Percentiles rank a stretch among this genome's conserved stretches.
phyloP scores from a whole-genome alignment of 169 alveolate species.

The Toxoplasma gondii region DNA sequence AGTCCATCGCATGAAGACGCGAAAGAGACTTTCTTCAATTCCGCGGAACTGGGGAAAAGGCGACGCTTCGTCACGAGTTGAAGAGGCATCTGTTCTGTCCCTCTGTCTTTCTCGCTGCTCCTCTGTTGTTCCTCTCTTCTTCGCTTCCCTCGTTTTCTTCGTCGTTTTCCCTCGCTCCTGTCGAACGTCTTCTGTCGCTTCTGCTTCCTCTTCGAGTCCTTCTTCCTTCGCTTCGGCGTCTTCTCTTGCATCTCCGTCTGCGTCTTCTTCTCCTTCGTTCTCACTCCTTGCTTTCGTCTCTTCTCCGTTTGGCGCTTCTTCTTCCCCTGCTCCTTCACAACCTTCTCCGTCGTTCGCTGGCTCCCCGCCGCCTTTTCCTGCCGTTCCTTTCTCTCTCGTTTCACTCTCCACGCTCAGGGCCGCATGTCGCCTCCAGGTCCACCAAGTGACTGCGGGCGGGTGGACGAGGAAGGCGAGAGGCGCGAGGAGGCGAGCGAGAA shows the following conservation, averaged over 20 bases:
- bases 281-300: too few relatives aligned
- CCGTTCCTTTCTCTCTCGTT: background rate
- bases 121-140: background rate
- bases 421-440: constrained; percentile 75
- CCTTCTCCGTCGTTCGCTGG: background rate
- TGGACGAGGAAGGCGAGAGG: background rate
- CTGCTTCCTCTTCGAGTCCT: too few relatives aligned
- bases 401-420: constrained; percentile 66
- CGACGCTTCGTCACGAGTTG: background rate
- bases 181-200: too few relatives aligned
- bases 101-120: background rate
- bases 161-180: background rate
- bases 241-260: too few relatives aligned
- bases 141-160: background rate
- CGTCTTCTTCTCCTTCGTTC: too few relatives aligned
- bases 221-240: too few relatives aligned
- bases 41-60: constrained; percentile 86
- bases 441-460: background rate
- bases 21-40: constrained; percentile 78
- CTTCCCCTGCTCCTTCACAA: background rate
- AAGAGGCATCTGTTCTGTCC: background rate
- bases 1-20: constrained; percentile 86
- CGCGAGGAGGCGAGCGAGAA: background rate
- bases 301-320: too few relatives aligned
- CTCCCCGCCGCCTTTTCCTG: background rate